Base-by-base conservation (phyloP, 345 rosid genomes). In the Psidium guajava region DNA sequence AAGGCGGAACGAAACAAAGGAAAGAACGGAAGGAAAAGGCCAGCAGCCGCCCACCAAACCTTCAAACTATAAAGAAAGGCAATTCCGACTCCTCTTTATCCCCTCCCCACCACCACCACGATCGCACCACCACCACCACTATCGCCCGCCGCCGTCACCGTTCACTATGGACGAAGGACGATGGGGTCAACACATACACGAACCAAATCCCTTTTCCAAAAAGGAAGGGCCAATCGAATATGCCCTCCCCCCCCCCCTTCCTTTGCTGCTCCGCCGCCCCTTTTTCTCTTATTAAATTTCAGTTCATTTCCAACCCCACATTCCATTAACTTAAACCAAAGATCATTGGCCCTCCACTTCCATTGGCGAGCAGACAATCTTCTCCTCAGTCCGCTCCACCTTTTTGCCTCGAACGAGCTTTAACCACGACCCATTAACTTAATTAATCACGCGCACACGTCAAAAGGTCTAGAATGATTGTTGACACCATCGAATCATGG, bases 181-280 rank as follows among this genome's bases (percentile, higher is more conserved):
- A 69, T 69, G 77, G 77, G 77, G 77, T 69, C 77, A 36, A 69
- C 77, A 16, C 47, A 9, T 11, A 4, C 47, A 21, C 47, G 36
- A 36, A 11, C 24, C 24, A 1, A 57, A 90, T 87, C 88, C 54
- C 64, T 74, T 74, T 77, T 82, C 85, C 14, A 52, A 57, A 83
- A 52, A 87, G 49, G 13, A 20, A 24, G 77, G 77, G 47, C 77
- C 77, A 24, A 69, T 40, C 61, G 92, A 90, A 92, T 89, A 91
- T 92, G 91, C 95, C 91, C 22, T 10, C 6, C 3, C 3, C 18
- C 0, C 12, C 86, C 5, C 88, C 32, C 24, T 36, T 8, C 44
- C 13, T 18, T 36, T 4, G 47, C 77, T 57, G 55, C 84, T 87
- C 83, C 90, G 84, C 94, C 91, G 86, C 86, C 16, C 61, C 86